Conservation (phyloP, 2,329 filamentous ascomycete species). For the Verticillium dahliae region DNA sequence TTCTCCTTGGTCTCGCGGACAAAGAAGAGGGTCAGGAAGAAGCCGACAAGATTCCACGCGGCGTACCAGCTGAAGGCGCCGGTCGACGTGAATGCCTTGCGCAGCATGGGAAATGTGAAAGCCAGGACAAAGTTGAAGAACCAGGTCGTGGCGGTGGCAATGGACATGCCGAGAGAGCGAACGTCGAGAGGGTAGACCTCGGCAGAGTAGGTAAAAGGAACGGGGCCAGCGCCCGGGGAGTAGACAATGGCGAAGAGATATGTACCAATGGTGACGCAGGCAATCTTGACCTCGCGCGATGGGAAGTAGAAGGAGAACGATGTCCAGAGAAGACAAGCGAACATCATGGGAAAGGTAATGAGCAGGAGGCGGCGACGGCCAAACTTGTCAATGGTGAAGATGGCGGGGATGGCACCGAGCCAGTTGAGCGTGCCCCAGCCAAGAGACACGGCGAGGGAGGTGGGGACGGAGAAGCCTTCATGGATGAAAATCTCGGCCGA, state of each 20-base stretch:
- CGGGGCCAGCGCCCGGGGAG: slow-evolving; percentile 54
- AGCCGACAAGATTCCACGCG: slow-evolving; percentile 40
- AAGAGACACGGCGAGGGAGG: slow-evolving; percentile 52
- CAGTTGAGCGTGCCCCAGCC: slow-evolving; percentile 61
- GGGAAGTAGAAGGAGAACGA: slow-evolving; percentile 41
- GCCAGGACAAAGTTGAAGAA: slow-evolving; percentile 34
- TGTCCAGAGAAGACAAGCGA: slow-evolving; percentile 38
- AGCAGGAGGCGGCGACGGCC: slow-evolving; percentile 59
- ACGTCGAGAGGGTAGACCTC: slow-evolving; percentile 61
- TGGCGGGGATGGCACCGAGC: slow-evolving; percentile 55
- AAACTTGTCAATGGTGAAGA: slow-evolving; percentile 63
- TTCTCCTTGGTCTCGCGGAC: slow-evolving; percentile 37
- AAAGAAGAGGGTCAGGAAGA: slow-evolving; percentile 33
- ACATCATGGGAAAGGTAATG: slow-evolving; percentile 60
- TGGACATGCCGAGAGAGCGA: slow-evolving; percentile 54
- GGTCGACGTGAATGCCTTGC: slow-evolving; percentile 34
- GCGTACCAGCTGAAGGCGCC: slow-evolving; percentile 45
- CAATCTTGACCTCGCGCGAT: slow-evolving; percentile 25
- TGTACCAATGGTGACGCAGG: slow-evolving; percentile 39
- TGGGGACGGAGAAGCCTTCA: slow-evolving; percentile 33
- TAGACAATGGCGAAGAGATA: slow-evolving; percentile 45
- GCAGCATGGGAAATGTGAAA: slow-evolving; percentile 40
- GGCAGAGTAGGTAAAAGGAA: slow-evolving; percentile 61
- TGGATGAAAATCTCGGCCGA: slow-evolving; percentile 46
- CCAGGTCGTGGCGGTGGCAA: slow-evolving; percentile 48